These are phyloP conservation scores for Neospora caninum DNA, from an alignment of 169 alveolate species.

Conservation along the genomic window DNA sequence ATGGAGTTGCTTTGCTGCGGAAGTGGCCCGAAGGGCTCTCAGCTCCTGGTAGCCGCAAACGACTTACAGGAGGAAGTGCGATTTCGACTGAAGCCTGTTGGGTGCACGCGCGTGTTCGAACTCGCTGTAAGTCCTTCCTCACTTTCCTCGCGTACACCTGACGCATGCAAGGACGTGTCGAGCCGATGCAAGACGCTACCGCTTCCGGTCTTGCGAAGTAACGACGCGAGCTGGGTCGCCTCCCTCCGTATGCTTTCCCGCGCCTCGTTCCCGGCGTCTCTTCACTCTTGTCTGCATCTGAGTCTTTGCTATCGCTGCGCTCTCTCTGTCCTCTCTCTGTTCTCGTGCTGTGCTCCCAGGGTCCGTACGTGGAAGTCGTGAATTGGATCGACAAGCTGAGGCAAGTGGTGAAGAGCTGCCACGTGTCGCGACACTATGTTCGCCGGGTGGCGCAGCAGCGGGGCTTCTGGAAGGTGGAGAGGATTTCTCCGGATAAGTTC, in stretches of 20 bases:
- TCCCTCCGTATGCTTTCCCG: neutral
- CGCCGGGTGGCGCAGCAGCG: neutral
- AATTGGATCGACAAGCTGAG: slow-evolving; percentile 62
- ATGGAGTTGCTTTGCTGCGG: slow-evolving; percentile 42
- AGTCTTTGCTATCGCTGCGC: neutral
- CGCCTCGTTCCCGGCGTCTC: neutral
- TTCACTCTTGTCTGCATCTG: neutral
- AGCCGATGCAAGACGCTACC: neutral
- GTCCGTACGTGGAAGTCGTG: slow-evolving; percentile 34
- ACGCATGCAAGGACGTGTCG: neutral
- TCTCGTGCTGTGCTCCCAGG: neutral
- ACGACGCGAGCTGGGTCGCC: too few relatives aligned
- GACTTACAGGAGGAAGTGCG: slow-evolving; percentile 18
- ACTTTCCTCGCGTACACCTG: neutral
- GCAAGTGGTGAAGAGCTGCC: neutral
- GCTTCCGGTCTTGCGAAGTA: too few relatives aligned
- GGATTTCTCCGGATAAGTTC: slow-evolving; percentile 75
- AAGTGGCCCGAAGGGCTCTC: neutral
- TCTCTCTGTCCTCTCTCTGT: neutral
- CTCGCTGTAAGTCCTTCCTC: slow-evolving; percentile 28
- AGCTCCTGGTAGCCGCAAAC: neutral
- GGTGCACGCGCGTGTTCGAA: slow-evolving; percentile 43
- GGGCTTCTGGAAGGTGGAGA: slow-evolving; percentile 75
- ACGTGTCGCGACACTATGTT: neutral
- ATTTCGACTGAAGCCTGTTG: slow-evolving; percentile 35